A percentile compares a stretch with the other conserved stretches of the same genome.
These are phyloP conservation scores for Ganoderma lucidum DNA, from an alignment of 1,284 basidiomycete species.

Conservation along the genomic window DNA sequence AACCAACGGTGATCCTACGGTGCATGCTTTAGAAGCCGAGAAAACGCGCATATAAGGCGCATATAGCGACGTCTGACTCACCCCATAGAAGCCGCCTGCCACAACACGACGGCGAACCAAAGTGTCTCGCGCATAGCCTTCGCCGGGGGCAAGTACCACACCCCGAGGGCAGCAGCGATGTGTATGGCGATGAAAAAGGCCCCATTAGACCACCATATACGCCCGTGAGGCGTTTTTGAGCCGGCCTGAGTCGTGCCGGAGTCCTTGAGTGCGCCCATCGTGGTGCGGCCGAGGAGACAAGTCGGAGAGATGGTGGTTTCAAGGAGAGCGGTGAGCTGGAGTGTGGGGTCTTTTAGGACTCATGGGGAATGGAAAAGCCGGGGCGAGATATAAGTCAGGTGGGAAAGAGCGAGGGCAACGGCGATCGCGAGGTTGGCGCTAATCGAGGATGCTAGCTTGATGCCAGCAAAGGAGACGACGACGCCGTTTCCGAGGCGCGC, in stretches of 20 bases:
- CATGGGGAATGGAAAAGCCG: neutral
- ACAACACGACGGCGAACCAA: conserved; percentile 61
- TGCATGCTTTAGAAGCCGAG: conserved; percentile 14
- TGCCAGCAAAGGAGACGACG: conserved; percentile 6
- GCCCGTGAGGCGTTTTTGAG: conserved; percentile 2
- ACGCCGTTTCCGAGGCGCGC: conserved; percentile 21
- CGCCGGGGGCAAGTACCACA: conserved; percentile 57
- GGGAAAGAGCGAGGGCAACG: conserved; percentile 5
- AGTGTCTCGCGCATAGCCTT: conserved; percentile 56
- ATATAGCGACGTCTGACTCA: conserved; percentile 41
- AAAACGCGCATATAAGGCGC: conserved; percentile 1
- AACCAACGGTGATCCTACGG: conserved; percentile 73
- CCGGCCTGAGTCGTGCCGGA: no score
- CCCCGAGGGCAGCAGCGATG: conserved; percentile 63
- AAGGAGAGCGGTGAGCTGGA: conserved; percentile 9
- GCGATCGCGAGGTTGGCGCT: conserved; percentile 2
- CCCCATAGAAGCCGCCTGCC: conserved; percentile 82
- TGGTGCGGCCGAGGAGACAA: neutral
- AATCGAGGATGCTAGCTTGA: conserved; percentile 3
- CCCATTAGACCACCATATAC: conserved; percentile 75
- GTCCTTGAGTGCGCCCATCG: neutral
- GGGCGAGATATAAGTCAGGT: conserved; percentile 5
- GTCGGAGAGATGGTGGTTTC: conserved; percentile 10
- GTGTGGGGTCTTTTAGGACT: neutral
- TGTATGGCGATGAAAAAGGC: conserved; percentile 74